phyloP scores from a whole-genome alignment of 2,329 filamentous ascomycete genomes.

The Pseudogymnoascus pannorum region DNA sequence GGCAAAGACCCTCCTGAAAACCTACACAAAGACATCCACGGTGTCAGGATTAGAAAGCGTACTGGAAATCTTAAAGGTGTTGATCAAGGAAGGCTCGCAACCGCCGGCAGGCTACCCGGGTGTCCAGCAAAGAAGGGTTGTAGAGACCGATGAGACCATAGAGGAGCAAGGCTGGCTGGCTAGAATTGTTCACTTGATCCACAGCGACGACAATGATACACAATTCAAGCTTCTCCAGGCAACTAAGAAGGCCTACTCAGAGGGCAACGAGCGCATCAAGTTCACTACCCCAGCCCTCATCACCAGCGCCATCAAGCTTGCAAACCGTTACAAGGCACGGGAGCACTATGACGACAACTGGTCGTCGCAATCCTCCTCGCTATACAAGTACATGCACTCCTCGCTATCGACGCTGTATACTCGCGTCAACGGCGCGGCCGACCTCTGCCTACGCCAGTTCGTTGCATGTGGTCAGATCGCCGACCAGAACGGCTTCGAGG shows the following conservation, averaged over 20 bases:
- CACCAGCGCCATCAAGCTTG: slow-evolving; percentile 82
- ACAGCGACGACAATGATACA: slow-evolving; percentile 78
- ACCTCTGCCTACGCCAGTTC: slow-evolving; percentile 83
- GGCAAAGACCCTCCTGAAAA: slow-evolving; percentile 71
- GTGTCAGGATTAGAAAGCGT: slow-evolving; percentile 79
- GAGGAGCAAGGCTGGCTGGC: slow-evolving; percentile 98
- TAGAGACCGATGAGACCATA: slow-evolving; percentile 93
- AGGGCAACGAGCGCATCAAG: slow-evolving; percentile 91
- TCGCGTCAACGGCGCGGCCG: slow-evolving; percentile 74
- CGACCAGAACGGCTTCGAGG: slow-evolving; percentile 84
- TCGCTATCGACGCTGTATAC: slow-evolving; percentile 81
- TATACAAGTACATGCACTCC: slow-evolving; percentile 95
- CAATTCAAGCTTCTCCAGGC: slow-evolving; percentile 92
- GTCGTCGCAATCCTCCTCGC: slow-evolving; percentile 64
- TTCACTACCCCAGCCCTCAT: slow-evolving; percentile 92
- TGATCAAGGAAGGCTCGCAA: slow-evolving; percentile 90
- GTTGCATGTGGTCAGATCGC: slow-evolving; percentile 88
- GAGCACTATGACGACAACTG: slow-evolving; percentile 80
- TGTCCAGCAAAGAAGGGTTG: slow-evolving; percentile 64
- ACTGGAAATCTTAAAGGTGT: slow-evolving; percentile 76
- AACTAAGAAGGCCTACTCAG: slow-evolving; percentile 75
- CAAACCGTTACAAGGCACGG: slow-evolving; percentile 77
- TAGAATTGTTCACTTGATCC: slow-evolving; percentile 80
- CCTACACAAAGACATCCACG: slow-evolving; percentile 72
- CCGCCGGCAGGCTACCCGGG: slow-evolving; percentile 77